Evolutionary conservation across 75 land plant species (phyloP).

Genomic region (Isoetes taiwanensis): DNA sequence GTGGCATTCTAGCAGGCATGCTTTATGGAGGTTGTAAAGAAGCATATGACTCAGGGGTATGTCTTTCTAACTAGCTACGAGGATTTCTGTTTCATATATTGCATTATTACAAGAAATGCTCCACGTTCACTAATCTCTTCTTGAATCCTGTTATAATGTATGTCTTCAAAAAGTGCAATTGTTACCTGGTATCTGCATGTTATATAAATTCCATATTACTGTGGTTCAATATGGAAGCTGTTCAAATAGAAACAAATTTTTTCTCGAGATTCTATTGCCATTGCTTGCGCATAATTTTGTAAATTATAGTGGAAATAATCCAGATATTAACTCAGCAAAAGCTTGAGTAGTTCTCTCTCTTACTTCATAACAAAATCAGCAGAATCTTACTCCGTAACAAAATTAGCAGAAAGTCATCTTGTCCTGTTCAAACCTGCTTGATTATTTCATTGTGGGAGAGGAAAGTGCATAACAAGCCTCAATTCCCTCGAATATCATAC

Average conservation of each 20-base stretch:
- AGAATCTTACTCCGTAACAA: too few relatives aligned
- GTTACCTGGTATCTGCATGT: not conserved
- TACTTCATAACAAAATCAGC: too few relatives aligned
- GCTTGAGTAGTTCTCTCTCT: too few relatives aligned
- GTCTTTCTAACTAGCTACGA: not conserved
- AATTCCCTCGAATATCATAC: too few relatives aligned
- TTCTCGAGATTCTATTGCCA: too few relatives aligned
- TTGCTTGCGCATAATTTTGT: too few relatives aligned
- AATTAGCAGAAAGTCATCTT: too few relatives aligned
- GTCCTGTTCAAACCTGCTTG: not conserved
- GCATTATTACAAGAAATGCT: not conserved
- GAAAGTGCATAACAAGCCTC: too few relatives aligned
- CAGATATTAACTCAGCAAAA: too few relatives aligned
- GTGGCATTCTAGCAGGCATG: conserved; percentile 91
- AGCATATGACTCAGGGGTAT: conserved; percentile 72
- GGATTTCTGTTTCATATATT: not conserved
- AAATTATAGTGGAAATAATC: too few relatives aligned
- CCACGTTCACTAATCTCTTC: not conserved
- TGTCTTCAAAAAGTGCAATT: not conserved
- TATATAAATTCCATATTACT: not conserved
- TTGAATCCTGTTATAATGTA: not conserved
- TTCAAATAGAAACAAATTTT: not conserved
- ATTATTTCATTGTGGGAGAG: too few relatives aligned
- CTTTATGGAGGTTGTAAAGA: conserved; percentile 90
- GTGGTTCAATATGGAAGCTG: not conserved